These are phyloP conservation scores for Rhytidiadelphus loreus DNA, from an alignment of 225 moss, liverwort and hornwort genomes.

Conservation along the genomic window DNA sequence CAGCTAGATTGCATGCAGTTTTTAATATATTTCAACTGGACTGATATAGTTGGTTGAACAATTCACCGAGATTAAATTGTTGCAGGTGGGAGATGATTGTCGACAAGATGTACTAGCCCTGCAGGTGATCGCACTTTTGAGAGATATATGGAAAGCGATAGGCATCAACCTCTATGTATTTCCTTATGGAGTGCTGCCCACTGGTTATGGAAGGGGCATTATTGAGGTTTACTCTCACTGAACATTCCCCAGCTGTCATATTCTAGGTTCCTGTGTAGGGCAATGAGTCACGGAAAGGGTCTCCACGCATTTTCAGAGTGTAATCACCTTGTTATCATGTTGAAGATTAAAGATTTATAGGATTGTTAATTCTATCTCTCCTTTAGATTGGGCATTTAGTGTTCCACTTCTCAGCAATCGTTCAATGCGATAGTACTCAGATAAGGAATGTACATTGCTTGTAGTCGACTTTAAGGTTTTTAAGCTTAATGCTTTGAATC, in stretches of 20 bases:
- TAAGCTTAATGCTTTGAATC: not conserved
- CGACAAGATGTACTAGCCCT: constrained; percentile 87
- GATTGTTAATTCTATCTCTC: not conserved
- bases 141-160: constrained; percentile 61
- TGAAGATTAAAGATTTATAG: not conserved
- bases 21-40: not conserved
- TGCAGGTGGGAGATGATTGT: constrained; percentile 86
- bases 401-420: not conserved
- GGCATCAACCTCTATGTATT: constrained; percentile 71
- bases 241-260: not conserved
- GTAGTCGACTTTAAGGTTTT: not conserved
- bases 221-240: constrained; percentile 48
- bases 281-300: not conserved
- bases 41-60: not conserved
- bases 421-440: not conserved
- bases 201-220: constrained; percentile 76
- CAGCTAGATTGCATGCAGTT: not conserved
- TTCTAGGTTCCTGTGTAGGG: not conserved
- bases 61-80: not conserved
- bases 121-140: constrained; percentile 74
- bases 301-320: not conserved
- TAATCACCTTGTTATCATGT: not conserved
- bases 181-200: constrained; percentile 85
- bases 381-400: not conserved
- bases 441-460: not conserved